These are phyloP conservation scores for Aechmea fasciata DNA, from an alignment of 176 grass and related monocot genomes.

Conservation along the genomic window DNA sequence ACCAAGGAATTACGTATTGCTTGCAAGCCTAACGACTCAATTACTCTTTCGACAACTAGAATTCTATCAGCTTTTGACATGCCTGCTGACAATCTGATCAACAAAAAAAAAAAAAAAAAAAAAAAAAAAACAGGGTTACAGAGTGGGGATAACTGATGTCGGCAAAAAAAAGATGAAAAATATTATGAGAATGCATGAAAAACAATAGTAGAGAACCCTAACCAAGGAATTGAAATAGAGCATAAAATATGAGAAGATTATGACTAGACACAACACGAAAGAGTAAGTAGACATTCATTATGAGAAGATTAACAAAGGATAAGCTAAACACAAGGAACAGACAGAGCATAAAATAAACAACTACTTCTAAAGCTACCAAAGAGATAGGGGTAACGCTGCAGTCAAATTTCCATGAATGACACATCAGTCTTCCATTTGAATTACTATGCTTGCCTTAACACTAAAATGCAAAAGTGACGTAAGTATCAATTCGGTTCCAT, in stretches of 20 bases:
- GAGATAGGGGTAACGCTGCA: too few relatives aligned
- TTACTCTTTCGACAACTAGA: slow-evolving; percentile 63
- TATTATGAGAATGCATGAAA: neutral
- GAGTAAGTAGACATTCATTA: neutral
- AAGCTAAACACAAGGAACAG: too few relatives aligned
- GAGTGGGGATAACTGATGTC: neutral
- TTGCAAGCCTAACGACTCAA: slow-evolving; percentile 62
- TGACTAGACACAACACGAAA: neutral
- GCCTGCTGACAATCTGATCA: slow-evolving; percentile 42
- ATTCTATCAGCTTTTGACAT: slow-evolving; percentile 46
- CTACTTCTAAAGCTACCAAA: too few relatives aligned
- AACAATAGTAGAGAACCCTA: too few relatives aligned
- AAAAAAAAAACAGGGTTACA: slow-evolving; percentile 3
- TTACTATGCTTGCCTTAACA: neutral
- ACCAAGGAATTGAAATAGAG: too few relatives aligned
- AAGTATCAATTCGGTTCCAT: slow-evolving; percentile 16
- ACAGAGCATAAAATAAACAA: too few relatives aligned
- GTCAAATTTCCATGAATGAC: too few relatives aligned
- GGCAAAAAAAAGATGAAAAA: neutral
- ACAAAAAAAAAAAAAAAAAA: slow-evolving; percentile 3
- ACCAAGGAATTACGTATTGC: slow-evolving; percentile 67
- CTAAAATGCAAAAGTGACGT: neutral
- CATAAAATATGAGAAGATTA: too few relatives aligned
- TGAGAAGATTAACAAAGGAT: too few relatives aligned
- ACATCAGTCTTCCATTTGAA: too few relatives aligned